These are phyloP conservation scores for Kodamaea sagamina DNA, from an alignment of 805 yeast genomes.

Conservation along the genomic window DNA sequence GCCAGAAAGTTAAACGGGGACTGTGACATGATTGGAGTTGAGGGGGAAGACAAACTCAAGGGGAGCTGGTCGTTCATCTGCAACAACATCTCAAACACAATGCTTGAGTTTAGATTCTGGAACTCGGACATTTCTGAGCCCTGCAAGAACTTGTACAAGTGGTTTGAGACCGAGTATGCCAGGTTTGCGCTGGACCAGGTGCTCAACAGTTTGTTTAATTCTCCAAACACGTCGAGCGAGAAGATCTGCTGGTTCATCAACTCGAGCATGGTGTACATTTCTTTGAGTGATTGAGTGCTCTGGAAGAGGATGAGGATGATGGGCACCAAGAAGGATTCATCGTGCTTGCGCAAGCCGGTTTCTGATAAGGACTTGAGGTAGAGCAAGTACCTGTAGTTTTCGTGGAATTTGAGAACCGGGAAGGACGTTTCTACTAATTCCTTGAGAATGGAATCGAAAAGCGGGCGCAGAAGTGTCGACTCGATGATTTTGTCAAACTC, in stretches of 20 bases:
- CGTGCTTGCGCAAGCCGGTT: slow-evolving; percentile 40
- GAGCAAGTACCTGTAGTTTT: slow-evolving; percentile 32
- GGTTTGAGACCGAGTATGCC: slow-evolving; percentile 20
- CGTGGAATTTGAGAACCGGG: slow-evolving; percentile 19
- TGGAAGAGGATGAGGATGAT: slow-evolving; percentile 34
- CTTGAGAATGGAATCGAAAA: slow-evolving; percentile 27
- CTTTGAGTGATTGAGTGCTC: slow-evolving; percentile 21
- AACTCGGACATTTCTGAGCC: slow-evolving; percentile 32
- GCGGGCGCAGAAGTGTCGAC: slow-evolving; percentile 30
- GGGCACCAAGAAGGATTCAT: slow-evolving; percentile 43
- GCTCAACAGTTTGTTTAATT: slow-evolving; percentile 28
- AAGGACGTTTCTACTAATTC: slow-evolving; percentile 12
- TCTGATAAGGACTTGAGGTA: slow-evolving; percentile 41
- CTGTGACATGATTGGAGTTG: slow-evolving; percentile 35
- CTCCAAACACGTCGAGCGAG: slow-evolving; percentile 26
- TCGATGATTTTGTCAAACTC: slow-evolving; percentile 35
- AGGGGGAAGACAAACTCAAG: slow-evolving; percentile 45
- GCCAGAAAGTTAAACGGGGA: slow-evolving; percentile 10
- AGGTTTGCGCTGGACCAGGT: slow-evolving; percentile 28
- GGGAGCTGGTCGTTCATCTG: slow-evolving; percentile 47
- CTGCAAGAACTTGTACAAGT: slow-evolving; percentile 25
- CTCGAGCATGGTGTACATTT: slow-evolving; percentile 34
- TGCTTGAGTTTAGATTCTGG: slow-evolving; percentile 30
- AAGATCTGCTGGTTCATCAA: slow-evolving; percentile 36
- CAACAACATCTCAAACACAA: slow-evolving; percentile 35